Base-by-base conservation (phyloP, 306 rosid species). In the Inga laurina region DNA sequence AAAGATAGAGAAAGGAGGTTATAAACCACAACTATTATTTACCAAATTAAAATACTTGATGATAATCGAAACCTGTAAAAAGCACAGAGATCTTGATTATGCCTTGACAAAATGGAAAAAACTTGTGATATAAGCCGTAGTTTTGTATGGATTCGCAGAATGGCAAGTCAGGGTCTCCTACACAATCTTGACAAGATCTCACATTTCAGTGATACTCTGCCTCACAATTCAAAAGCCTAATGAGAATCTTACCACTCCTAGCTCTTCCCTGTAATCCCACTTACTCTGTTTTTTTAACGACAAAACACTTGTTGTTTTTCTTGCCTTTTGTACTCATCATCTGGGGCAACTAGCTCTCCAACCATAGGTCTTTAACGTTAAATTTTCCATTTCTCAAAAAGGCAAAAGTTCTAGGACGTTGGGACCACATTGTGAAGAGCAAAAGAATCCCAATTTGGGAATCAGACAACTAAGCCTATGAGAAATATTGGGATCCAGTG, bases 301-400 rank as follows among this genome's bases (percentile, higher is more conserved):
- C 64, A 70, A 73, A 57, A 37, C 72, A 41, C 51, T 78, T 64
- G 35, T 24, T 85, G 84, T 44, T 79, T 79, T 70, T 85, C 78
- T 80, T 62, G 77, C 70, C 91, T 79, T 83, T 86, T 88, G 87
- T 72, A 88, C 81, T 82, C 78, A 81, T 85, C 89, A 78, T 85
- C 81, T 83, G 87, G 44, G 82, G 89, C 78, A 85, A 82, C 82
- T 59, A 57, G 82, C 64, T 72, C 70, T 79, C 21, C 66, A 85
- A 22, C 77, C 72, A 81, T 77, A 81, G 45, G 84, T 70, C 78
- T 85, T 82, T 79, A 51, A 85, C 81, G 84, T 84, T 72, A 86
- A 87, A 81, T 84, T 83, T 79, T 77, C 81, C 49, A 1, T 52
- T 89, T 90, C 88, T 89, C 65, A 59, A 84, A 90, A 6, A 12